Conservation (phyloP, 441 rosid genomes). For the Gossypium davidsonii region DNA sequence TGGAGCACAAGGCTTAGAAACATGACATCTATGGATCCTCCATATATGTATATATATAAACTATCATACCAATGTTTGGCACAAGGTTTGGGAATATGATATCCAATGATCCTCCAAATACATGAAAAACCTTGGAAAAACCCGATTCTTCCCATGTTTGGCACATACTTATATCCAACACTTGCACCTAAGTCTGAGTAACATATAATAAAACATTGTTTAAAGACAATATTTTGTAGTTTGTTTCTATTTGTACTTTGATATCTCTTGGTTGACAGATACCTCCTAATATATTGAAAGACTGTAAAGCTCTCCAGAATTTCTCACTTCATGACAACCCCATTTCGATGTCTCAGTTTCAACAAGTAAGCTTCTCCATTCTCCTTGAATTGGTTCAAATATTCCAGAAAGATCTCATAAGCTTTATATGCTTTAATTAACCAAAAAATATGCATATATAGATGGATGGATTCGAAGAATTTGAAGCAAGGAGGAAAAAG, state of each 20-base stretch:
- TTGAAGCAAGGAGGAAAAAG: conserved; percentile 86
- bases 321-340: conserved; percentile 84
- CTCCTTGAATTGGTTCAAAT: background rate
- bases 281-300: conserved; percentile 62
- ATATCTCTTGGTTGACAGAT: conserved; percentile 42
- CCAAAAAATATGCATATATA: conserved; percentile 10
- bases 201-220: background rate
- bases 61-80: too few relatives aligned
- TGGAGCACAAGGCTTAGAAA: too few relatives aligned
- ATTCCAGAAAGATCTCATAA: background rate
- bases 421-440: background rate
- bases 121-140: background rate
- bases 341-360: conserved; percentile 87
- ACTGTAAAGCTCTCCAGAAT: conserved; percentile 84
- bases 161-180: background rate
- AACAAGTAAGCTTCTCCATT: conserved; percentile 37
- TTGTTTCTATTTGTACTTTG: background rate
- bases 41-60: too few relatives aligned
- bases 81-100: too few relatives aligned
- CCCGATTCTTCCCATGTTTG: background rate
- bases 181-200: background rate
- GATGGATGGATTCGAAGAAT: conserved; percentile 91
- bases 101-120: background rate
- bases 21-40: too few relatives aligned
- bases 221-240: background rate